A percentile compares a stretch with the other conserved stretches of the same genome.
Conservation (phyloP, 208 protist species). For the Porcisia hertigi region DNA sequence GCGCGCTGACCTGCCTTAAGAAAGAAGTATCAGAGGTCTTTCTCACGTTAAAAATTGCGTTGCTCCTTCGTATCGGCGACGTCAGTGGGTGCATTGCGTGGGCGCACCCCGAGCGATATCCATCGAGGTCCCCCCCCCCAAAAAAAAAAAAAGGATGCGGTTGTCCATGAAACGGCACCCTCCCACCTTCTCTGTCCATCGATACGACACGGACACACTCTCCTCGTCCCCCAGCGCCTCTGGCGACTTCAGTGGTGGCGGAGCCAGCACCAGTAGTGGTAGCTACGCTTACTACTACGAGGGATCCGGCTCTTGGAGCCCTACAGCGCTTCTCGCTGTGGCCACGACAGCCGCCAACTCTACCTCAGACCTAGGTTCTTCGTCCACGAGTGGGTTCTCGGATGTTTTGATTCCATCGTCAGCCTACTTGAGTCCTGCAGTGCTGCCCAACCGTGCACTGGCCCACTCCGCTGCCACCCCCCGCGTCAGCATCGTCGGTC, state of each 20-base stretch:
- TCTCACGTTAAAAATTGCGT: not conserved
- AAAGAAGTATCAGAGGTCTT: not conserved
- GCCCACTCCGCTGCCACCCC: not conserved
- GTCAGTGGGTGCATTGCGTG: no score
- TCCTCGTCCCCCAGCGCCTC: conserved; percentile 11
- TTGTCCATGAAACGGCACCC: not conserved
- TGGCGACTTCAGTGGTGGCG: not conserved
- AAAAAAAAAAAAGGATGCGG: not conserved
- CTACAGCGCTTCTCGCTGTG: not conserved
- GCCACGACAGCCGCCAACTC: not conserved
- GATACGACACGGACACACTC: not conserved
- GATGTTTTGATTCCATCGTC: not conserved
- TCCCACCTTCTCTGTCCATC: not conserved
- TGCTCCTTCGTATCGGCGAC: not conserved
- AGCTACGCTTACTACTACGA: conserved; percentile 17
- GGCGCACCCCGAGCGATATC: no score
- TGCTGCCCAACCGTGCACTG: not conserved
- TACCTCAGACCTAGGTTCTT: not conserved
- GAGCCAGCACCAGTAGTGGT: not conserved
- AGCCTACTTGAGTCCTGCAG: not conserved
- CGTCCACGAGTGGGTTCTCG: not conserved
- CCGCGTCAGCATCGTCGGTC: not conserved
- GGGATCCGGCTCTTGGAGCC: conserved; percentile 6
- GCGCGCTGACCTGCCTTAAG: not conserved
- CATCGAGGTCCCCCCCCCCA: no score